Percentiles rank a stretch among this genome's conserved stretches.
Evolutionary conservation across 169 alveolate genomes (phyloP).

Genomic region (Plasmodium knowlesi): DNA sequence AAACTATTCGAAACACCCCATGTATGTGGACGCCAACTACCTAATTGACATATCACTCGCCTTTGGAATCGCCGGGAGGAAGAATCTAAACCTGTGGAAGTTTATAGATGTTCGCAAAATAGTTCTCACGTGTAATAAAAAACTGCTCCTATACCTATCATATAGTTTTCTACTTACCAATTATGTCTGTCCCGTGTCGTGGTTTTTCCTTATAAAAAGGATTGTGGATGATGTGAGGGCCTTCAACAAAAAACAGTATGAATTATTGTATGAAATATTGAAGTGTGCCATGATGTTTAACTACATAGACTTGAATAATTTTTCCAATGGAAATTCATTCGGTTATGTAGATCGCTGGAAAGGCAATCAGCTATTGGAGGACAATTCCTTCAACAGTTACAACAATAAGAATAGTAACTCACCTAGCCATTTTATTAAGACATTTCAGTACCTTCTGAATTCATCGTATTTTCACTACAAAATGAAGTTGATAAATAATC

Average conservation of each 20-base stretch:
- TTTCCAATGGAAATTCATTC: not conserved
- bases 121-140: slow-evolving; percentile 52
- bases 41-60: slow-evolving; percentile 60
- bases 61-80: slow-evolving; percentile 60
- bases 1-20: not conserved
- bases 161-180: slow-evolving; percentile 67
- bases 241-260: slow-evolving; percentile 68
- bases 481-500: slow-evolving; percentile 61
- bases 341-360: not conserved
- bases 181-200: slow-evolving; percentile 39
- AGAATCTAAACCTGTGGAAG: slow-evolving; percentile 52
- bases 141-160: slow-evolving; percentile 57
- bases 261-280: slow-evolving; percentile 61
- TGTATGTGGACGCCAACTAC: slow-evolving; percentile 18
- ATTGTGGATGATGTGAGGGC: slow-evolving; percentile 66
- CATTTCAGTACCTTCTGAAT: slow-evolving; percentile 42
- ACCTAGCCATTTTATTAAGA: slow-evolving; percentile 37
- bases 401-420: not conserved
- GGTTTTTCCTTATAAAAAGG: slow-evolving; percentile 71
- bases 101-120: slow-evolving; percentile 49
- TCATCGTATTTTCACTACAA: slow-evolving; percentile 67
- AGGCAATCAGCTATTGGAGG: not conserved
- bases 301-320: slow-evolving; percentile 58
- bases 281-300: slow-evolving; percentile 55
- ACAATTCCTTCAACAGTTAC: not conserved